Evolutionary conservation across 768 basidiomycete genomes (phyloP).

Genomic region (Peribolospora kevripleyi): DNA sequence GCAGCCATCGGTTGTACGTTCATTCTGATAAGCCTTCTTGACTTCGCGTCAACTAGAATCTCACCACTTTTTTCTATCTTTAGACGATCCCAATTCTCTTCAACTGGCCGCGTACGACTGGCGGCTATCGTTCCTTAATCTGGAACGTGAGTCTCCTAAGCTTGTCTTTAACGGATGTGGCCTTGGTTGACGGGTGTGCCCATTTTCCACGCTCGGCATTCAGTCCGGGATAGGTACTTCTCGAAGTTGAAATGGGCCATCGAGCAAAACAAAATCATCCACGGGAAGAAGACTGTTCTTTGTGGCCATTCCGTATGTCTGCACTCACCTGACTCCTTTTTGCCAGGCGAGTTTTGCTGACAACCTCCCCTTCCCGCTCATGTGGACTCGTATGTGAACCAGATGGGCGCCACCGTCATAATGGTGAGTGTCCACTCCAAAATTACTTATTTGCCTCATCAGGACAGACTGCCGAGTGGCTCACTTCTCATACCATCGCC

Average conservation of each 20-base stretch:
- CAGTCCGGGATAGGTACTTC: constrained; percentile 18
- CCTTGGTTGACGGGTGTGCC: no score
- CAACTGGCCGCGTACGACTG: constrained; percentile 64
- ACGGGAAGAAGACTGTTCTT: constrained; percentile 55
- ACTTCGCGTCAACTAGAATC: neutral
- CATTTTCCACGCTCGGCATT: neutral
- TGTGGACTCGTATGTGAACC: no score
- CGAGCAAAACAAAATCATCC: constrained; percentile 49
- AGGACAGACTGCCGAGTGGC: neutral
- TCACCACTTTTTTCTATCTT: neutral
- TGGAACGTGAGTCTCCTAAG: constrained; percentile 27
- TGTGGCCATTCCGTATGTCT: constrained; percentile 28
- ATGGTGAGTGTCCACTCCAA: neutral
- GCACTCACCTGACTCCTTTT: no score
- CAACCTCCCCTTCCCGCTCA: no score
- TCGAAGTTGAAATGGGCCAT: constrained; percentile 43
- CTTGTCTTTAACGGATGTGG: no score
- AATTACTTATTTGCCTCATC: neutral
- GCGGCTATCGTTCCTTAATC: constrained; percentile 65
- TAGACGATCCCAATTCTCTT: neutral
- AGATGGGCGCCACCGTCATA: constrained; percentile 54
- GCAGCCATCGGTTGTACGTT: neutral
- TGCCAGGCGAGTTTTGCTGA: no score
- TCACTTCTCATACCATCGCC: no score
- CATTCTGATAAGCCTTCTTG: neutral